phyloP scores from a whole-genome alignment of 768 basidiomycete species.

The Tylopilus plumbeoviolaceoides region DNA sequence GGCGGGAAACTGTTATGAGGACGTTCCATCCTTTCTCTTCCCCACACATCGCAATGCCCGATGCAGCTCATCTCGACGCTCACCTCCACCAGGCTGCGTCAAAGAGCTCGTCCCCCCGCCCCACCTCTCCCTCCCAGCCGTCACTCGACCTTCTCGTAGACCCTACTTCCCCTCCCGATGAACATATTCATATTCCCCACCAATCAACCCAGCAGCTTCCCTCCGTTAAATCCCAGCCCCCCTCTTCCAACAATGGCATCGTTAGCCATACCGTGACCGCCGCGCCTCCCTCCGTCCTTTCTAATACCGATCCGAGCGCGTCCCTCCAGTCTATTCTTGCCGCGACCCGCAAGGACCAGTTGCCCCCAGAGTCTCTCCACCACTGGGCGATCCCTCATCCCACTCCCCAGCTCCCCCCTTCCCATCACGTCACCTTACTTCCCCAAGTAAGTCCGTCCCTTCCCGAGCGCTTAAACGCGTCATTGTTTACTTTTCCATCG shows the following conservation, averaged over 20 bases:
- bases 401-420: constrained; percentile 29
- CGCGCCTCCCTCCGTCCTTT: constrained; percentile 31
- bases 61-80: constrained; percentile 32
- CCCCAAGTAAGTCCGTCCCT: constrained; percentile 38
- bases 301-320: constrained; percentile 38
- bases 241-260: constrained; percentile 25
- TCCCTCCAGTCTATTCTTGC: constrained; percentile 39
- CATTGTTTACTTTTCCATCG: constrained; percentile 17
- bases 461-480: constrained; percentile 29
- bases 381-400: constrained; percentile 37
- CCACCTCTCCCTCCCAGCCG: constrained; percentile 38
- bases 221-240: constrained; percentile 19
- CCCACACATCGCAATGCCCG: constrained; percentile 40
- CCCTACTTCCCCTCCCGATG: constrained; percentile 23
- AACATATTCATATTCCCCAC: constrained; percentile 30
- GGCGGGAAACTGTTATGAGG: constrained; percentile 43
- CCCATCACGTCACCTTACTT: constrained; percentile 28
- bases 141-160: constrained; percentile 39
- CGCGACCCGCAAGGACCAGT: constrained; percentile 30
- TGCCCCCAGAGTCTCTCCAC: constrained; percentile 28
- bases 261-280: constrained; percentile 26
- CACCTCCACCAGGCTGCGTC: constrained; percentile 30
- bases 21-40: constrained; percentile 42
- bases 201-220: constrained; percentile 33
- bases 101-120: constrained; percentile 46